phyloP scores from a whole-genome alignment of 225 moss, liverwort and hornwort genomes.

The Antitrichia curtipendula region DNA sequence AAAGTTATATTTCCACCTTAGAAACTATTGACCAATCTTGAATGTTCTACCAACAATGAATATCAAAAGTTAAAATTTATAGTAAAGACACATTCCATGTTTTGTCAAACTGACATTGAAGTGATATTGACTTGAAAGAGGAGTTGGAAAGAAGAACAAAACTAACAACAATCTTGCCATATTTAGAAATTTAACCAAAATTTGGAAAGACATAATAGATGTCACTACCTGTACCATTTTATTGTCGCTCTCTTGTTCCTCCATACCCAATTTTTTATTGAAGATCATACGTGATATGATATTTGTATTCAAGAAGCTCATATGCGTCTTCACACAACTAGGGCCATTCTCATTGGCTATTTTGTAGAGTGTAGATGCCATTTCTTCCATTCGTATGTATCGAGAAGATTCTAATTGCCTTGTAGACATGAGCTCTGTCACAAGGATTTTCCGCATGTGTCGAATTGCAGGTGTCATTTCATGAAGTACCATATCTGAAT shows the following conservation, averaged over 20 bases:
- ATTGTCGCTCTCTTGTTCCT: neutral
- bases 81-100: neutral
- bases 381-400: neutral
- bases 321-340: accelerated
- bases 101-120: accelerated
- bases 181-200: neutral
- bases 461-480: neutral
- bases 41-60: neutral
- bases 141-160: neutral
- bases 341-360: neutral
- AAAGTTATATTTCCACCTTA: too few species aligned
- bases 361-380: neutral
- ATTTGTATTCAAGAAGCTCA: neutral
- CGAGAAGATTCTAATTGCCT: neutral
- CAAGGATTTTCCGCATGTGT: neutral
- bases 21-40: neutral
- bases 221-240: neutral
- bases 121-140: neutral
- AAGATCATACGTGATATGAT: neutral
- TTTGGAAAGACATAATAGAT: neutral
- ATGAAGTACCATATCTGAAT: neutral
- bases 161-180: neutral
- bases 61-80: neutral
- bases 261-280: neutral
- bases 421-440: neutral